Evolutionary conservation across 768 basidiomycete genomes (phyloP), one percentile per base, ranked within the genome.

Genomic region (Suillus placidus): DNA sequence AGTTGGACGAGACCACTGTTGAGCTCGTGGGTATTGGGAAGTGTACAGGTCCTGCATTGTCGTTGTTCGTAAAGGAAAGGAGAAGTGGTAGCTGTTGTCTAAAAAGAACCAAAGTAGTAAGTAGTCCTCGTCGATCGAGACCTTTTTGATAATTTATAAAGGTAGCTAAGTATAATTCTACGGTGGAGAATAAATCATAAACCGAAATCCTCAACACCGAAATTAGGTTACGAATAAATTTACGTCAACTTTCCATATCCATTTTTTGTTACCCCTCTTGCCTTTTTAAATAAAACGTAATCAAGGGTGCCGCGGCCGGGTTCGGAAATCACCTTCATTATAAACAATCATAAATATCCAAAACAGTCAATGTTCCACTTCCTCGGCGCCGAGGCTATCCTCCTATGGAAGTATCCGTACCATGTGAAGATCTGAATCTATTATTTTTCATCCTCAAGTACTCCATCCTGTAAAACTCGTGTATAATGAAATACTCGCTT

Each of bases 11-110:
- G 76, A 68, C 78, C 74, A 74, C 67, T 73, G 71, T 4, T 75
- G 56, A 81, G 88, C 88, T 85, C 71, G 80, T 47, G 70, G 71
- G 75, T 81, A 81, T 66, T 75, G 74, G 71, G 76, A 76, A 73
- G 81, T 80, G 74, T 79, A 83, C 80, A 83, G 78, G 78, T 82
- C 82, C 70, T 82, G 80, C 78, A 79, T 81, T 61, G 79, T 77
- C 75, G 74, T 77, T 72, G 79, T 76, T 54, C 52, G 52, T 54
- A 75, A 77, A 71, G 71, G 63, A 70, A 68, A 56, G 72, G 80
- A 64, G 64, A 66, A 72, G 70, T 69, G 74, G 74, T 72, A 64
- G 69, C 23, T 51, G 66, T 72, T 65, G 69, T 68, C 69, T 65
- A 70, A 68, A 64, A 70, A 70, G 71, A 64, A 69, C 65, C 61